Base-by-base conservation (phyloP, 495 filamentous ascomycete species). In the Usnea hakonensis region DNA sequence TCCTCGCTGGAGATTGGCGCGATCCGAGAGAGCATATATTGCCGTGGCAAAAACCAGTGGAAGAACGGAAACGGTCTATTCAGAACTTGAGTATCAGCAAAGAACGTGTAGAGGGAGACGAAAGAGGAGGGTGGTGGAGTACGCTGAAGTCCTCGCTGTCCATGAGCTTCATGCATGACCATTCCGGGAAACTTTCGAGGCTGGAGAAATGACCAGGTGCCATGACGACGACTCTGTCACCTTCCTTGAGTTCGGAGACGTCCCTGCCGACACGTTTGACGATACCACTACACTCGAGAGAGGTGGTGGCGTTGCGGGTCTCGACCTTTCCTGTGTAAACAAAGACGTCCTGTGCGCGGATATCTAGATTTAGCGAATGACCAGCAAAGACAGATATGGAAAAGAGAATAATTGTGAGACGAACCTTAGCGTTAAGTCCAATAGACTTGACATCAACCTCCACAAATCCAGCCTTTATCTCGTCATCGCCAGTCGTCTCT, bases 21-120 rank as follows among this genome's bases (percentile, higher is more conserved):
- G 17, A 35, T 77, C 26, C 19, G 71, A 21, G 2, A 83, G 48
- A 0, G 68, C 61, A 48, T 76, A 72, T 1, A 75, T 56, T 0
- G 72, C 66, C 0, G 75, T 79, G 21, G 56, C 35, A 28, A 68
- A 72, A 1, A 69, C 71, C 7, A 72, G 35, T 2, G 72, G 68
- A 11, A 75, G 40, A 21, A 59, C 66, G 0, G 72, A 68, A 6
- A 71, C 72, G 26, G 21, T 23, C 35, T 36, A 36, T 36, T 36
- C 35, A 36, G 35, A 36, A 11, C 5, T 36, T 36, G 35, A 11
- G 35, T 36, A 11, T 36, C 35, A 36, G 35, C 11, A 36, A 36
- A n/a, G 6, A 36, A 11, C 11, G 35, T 36, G 11, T 6, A 36
- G 11, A 11, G 35, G 35, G 11, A 11, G 11, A 36, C 11, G 35